Percentiles rank a stretch among this genome's conserved stretches.
Evolutionary conservation across 306 rosid species (phyloP).

Genomic region (Glycine soja): DNA sequence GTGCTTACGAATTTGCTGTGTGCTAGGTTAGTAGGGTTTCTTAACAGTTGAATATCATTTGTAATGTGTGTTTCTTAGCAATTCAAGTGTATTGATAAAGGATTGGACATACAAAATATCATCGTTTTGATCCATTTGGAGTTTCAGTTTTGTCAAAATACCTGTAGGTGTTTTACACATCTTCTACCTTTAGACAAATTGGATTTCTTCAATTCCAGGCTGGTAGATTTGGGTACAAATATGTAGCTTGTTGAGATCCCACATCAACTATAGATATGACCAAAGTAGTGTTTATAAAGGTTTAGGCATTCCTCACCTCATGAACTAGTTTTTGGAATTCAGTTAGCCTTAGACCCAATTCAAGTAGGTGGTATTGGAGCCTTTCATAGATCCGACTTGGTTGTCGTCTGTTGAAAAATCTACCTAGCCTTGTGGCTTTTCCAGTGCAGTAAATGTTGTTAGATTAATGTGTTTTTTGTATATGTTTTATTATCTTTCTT

Average conservation of each 20-base stretch:
- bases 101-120: background rate
- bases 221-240: background rate
- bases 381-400: background rate
- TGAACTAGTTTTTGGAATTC: background rate
- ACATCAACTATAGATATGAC: background rate
- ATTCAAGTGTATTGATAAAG: background rate
- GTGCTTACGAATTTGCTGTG: background rate
- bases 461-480: too few species aligned
- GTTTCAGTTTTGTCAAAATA: too few species aligned
- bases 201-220: constrained; percentile 5
- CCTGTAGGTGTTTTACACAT: background rate
- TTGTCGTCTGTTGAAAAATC: background rate
- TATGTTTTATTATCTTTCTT: too few species aligned
- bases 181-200: background rate
- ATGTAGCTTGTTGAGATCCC: background rate
- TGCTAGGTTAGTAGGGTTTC: background rate
- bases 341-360: too few species aligned
- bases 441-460: background rate
- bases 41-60: background rate
- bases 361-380: background rate
- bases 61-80: background rate
- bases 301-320: background rate
- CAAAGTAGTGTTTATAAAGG: background rate
- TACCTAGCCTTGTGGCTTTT: background rate
- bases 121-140: background rate